Evolutionary conservation across 305 asterid genomes (phyloP), one percentile per base, ranked within the genome.

Genomic region (Andrographis paniculata): DNA sequence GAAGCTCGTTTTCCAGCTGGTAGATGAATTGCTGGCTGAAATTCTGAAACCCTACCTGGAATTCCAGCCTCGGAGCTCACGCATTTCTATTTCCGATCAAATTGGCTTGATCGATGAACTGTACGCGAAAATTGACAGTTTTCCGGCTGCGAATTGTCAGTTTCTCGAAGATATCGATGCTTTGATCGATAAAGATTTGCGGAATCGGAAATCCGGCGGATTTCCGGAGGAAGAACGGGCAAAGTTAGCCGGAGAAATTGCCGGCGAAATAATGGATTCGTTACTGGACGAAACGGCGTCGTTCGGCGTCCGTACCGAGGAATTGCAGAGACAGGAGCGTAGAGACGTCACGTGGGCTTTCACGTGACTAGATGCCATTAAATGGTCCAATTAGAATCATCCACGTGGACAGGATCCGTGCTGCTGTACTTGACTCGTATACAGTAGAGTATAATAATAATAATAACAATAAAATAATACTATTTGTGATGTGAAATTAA

Each of bases 101-200:
- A 24, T 48, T n/a, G 16, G 7, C 10, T 47, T 81, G 67, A 39
- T 43, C 0, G 84, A 73, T 22, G 55, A 45, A 19, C 9, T 82
- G 15, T 86, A 88, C 44, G 7, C 12, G 54, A 70, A 44, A 16
- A 72, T 82, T 0, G 64, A 46, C 49, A 22, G 55, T 10, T 78
- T 71, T 22, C 95, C 93, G 15, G 64, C 60, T 17, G 86, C 79
- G 1, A 60, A 73, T 9, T 86, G 94, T 21, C 64, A 42, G 60
- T 82, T 80, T 13, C 74, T 88, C 11, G 94, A 78, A 45, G 96
- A 82, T 38, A 78, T 89, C 6, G 94, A 84, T 16, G 64, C 61
- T 1, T 49, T 89, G 73, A 61, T 89, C 1, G 82, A 52, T 2
- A 36, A 14, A 6, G 95, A 84, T 55, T 45, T 81, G 40, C 1